Evolutionary conservation across 345 rosid species (phyloP).

Genomic region (Boechera retrofracta): DNA sequence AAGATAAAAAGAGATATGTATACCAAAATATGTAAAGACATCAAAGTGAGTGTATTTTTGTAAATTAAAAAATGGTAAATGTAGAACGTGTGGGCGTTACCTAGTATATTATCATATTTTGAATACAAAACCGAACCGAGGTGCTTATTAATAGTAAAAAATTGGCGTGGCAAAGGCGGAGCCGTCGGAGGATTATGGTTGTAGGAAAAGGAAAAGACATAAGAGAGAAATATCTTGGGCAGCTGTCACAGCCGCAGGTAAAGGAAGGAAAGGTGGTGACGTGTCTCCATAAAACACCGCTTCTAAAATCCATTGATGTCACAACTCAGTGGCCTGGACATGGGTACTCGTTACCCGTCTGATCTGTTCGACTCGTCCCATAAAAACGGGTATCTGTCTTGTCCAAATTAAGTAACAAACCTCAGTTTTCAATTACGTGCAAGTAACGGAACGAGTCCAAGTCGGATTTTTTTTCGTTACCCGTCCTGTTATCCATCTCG

Average conservation of each 20-base stretch:
- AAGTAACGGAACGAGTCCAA: too few relatives aligned
- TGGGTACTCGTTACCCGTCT: too few relatives aligned
- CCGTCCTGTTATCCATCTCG: too few relatives aligned
- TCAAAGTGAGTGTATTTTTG: background rate
- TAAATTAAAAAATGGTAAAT: background rate
- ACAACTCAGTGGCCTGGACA: too few relatives aligned
- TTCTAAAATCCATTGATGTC: background rate
- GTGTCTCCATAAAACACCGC: conserved; percentile 22
- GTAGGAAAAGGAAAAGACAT: background rate
- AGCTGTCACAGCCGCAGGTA: conserved; percentile 12
- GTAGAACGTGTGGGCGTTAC: background rate
- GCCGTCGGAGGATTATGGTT: conserved; percentile 22
- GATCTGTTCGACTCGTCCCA: too few relatives aligned
- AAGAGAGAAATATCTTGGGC: conserved; percentile 25
- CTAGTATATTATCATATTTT: background rate
- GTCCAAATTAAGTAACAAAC: too few relatives aligned
- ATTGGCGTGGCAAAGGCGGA: conserved; percentile 24
- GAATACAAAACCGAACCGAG: background rate
- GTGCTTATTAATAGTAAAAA: background rate
- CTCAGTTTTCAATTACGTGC: too few relatives aligned
- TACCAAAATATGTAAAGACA: too few relatives aligned
- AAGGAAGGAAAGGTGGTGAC: conserved; percentile 14
- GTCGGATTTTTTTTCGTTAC: too few relatives aligned
- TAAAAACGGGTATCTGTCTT: too few relatives aligned
- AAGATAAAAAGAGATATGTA: background rate